Conservation (phyloP, 441 rosid species). For the Adansonia rubrostipa region DNA sequence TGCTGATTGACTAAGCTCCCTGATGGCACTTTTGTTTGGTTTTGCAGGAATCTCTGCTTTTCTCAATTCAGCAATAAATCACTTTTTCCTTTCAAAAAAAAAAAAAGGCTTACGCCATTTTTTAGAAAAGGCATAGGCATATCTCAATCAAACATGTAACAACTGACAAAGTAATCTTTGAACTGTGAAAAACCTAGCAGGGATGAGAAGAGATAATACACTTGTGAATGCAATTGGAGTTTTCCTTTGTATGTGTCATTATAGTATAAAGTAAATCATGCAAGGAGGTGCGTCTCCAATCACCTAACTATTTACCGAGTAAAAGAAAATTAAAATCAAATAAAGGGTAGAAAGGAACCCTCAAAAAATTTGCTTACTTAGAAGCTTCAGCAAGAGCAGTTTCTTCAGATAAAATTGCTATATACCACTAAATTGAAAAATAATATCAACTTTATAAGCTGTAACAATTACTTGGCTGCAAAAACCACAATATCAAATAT, state of each 20-base stretch:
- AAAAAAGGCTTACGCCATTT: neutral
- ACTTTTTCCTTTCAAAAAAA: neutral
- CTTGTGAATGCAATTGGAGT: neutral
- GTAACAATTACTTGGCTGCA: neutral
- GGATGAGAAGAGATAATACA: neutral
- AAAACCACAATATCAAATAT: neutral
- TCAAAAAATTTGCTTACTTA: neutral
- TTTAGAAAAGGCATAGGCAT: conserved; percentile 18
- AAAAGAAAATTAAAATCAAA: neutral
- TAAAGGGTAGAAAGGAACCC: neutral
- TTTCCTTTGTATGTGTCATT: neutral
- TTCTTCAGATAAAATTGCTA: neutral
- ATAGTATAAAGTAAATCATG: neutral
- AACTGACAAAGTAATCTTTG: neutral
- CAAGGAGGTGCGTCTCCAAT: neutral
- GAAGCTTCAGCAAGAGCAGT: neutral
- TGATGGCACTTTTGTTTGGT: neutral
- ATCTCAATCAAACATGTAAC: conserved; percentile 6
- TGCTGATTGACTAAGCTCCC: conserved; percentile 1
- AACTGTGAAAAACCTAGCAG: neutral
- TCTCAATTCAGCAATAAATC: neutral
- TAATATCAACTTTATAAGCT: neutral
- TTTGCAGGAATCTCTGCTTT: neutral
- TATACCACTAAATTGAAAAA: neutral
- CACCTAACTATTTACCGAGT: neutral